Base-by-base conservation (phyloP, 1,139 yeast species). In the Lodderomyces margitis region DNA sequence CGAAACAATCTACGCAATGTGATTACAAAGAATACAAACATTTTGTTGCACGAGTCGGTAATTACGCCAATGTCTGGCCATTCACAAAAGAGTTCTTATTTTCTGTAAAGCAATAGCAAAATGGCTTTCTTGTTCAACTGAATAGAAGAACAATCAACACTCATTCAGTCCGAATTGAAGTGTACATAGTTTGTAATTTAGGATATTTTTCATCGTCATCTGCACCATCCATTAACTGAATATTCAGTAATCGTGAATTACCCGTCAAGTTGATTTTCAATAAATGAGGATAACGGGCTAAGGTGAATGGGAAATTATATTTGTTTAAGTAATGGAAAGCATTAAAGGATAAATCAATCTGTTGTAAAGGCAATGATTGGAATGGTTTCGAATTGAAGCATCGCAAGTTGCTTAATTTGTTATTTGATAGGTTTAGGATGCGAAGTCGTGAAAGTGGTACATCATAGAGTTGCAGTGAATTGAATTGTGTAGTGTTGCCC, bases 1-100 rank as follows among this genome's bases (percentile, higher is more conserved):
- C 73, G 96, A 56, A 70, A 78, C 11, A 79, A 83, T 49, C 68
- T 89, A 50, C 70, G 79, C 45, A 76, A 78, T 47, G 68, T 78
- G 19, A 68, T 78, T 20, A 55, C 55, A 24, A 75, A 75, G 48
- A 73, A 74, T 50, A 66, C 78, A 37, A 72, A 75, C 5, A 41
- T 48, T 14, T 45, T 59, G 25, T 45, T 61, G 20, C 52, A 49
- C 37, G 62, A 60, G 11, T 43, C 58, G n/a, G 68, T 61, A 5
- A 55, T 62, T 8, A 61, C 70, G n/a, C 45, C 45, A 16, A 34
- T 25, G 3, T 16, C 41, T 10, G 28, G 20, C 14, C 25, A 19
- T 19, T 37, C 39, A 14, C 39, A 37, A 21, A 17, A 21, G 17
- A 28, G 34, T 21, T 37, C 39, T 11, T 37, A 37, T 21, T 37